A percentile compares a stretch with the other conserved stretches of the same genome.
phyloP scores from a whole-genome alignment of 2,329 filamentous ascomycete genomes.

The Epichloe glyceriae region DNA sequence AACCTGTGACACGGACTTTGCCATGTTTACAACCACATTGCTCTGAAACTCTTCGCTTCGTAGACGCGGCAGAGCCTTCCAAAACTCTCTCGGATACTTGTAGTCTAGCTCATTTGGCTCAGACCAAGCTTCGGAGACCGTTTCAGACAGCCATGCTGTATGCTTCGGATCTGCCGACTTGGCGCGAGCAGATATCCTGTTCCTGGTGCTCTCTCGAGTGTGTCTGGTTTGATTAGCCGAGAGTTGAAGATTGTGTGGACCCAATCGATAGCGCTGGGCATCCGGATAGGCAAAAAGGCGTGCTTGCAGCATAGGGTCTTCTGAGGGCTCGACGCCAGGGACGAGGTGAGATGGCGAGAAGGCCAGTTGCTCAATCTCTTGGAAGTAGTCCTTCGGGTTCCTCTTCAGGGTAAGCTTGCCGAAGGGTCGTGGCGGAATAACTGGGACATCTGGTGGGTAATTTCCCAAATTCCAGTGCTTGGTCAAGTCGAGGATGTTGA shows the following conservation, averaged over 20 bases:
- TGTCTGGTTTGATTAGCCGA: neutral
- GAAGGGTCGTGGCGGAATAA: conserved; percentile 45
- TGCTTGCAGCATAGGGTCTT: conserved; percentile 49
- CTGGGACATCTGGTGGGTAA: neutral
- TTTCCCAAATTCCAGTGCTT: conserved; percentile 55
- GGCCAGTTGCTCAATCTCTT: conserved; percentile 54
- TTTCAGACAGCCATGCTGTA: neutral
- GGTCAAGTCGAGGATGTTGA: conserved; percentile 56
- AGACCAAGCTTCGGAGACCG: neutral
- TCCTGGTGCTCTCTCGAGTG: neutral
- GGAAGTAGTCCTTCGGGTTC: conserved; percentile 55
- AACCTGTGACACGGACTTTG: neutral
- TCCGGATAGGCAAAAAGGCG: conserved; percentile 50
- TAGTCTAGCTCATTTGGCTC: neutral
- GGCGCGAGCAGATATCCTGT: neutral
- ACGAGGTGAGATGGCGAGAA: conserved; percentile 54
- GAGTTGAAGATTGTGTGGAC: neutral
- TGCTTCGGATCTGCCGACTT: neutral
- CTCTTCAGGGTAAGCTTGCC: conserved; percentile 51
- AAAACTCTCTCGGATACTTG: neutral
- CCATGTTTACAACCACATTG: neutral
- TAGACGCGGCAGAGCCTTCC: neutral
- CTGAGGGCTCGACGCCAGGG: conserved; percentile 47
- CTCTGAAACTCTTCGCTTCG: neutral
- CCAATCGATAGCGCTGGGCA: conserved; percentile 47